Evolutionary conservation across 2,329 filamentous ascomycete genomes (phyloP).

Genomic region (Aspergillus transmontanensis): DNA sequence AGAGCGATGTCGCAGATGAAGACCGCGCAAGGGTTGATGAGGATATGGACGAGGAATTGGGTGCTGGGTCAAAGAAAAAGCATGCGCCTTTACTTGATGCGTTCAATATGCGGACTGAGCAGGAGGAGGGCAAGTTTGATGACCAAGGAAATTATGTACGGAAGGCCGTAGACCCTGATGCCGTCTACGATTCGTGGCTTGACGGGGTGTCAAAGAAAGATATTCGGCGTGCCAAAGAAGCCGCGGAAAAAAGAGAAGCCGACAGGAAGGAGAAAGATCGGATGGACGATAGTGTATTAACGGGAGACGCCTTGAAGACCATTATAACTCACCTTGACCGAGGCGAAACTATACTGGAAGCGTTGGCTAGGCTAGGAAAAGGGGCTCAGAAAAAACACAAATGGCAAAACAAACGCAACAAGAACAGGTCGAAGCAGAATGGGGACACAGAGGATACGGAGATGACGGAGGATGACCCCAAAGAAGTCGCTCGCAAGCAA

Average conservation of each 20-base stretch:
- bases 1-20: conserved; percentile 66
- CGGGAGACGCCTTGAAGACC: conserved; percentile 70
- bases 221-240: conserved; percentile 83
- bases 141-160: conserved; percentile 88
- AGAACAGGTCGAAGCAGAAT: conserved; percentile 52
- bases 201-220: conserved; percentile 92
- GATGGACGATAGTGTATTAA: conserved; percentile 73
- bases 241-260: conserved; percentile 80
- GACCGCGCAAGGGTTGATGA: conserved; percentile 71
- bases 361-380: conserved; percentile 77
- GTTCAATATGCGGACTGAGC: conserved; percentile 89
- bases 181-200: conserved; percentile 88
- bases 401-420: conserved; percentile 63
- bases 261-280: conserved; percentile 72
- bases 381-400: conserved; percentile 61
- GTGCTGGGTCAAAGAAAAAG: conserved; percentile 84
- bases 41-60: conserved; percentile 83
- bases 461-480: conserved; percentile 69
- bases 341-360: conserved; percentile 85
- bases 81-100: conserved; percentile 94
- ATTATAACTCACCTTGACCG: conserved; percentile 75
- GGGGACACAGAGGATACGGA: conserved; percentile 63
- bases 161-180: conserved; percentile 85
- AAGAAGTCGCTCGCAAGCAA: conserved; percentile 69
- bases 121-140: conserved; percentile 92